Conservation (phyloP, 1,139 yeast genomes). For the Pichia sp. region DNA sequence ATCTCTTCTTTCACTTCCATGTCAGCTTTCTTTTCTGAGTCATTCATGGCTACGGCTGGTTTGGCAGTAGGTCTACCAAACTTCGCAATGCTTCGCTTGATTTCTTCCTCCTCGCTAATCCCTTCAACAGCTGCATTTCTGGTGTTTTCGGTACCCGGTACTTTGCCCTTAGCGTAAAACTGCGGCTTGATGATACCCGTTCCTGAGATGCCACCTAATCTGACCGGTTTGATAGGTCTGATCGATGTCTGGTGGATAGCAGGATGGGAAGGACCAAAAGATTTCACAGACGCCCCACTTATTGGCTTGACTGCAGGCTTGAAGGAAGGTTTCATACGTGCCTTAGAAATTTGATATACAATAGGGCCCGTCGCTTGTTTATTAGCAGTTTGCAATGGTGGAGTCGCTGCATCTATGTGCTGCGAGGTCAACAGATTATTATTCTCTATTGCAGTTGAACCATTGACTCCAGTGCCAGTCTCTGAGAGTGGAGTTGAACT, state of each 20-base stretch:
- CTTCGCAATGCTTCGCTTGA: constrained; percentile 11
- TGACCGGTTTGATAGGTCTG: neutral
- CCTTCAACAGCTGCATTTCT: neutral
- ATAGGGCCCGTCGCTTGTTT: constrained; percentile 10
- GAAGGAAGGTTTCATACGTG: constrained; percentile 10
- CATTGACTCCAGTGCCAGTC: too few species aligned
- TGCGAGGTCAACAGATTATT: neutral
- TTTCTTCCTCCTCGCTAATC: constrained; percentile 6
- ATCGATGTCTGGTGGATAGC: neutral
- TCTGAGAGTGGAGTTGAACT: neutral
- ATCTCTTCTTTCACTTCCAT: neutral
- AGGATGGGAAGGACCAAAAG: constrained; percentile 1
- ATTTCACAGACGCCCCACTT: constrained; percentile 1
- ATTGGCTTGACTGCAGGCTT: constrained; percentile 11
- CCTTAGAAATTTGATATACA: constrained; percentile 13
- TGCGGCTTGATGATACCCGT: constrained; percentile 16
- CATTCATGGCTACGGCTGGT: neutral
- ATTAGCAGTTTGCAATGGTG: neutral
- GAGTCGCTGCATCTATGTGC: neutral
- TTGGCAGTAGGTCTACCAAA: constrained; percentile 10
- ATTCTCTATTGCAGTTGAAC: neutral
- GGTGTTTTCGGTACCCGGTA: neutral
- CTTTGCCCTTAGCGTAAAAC: constrained; percentile 16
- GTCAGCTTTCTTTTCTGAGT: neutral
- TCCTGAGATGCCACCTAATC: neutral